Evolutionary conservation across 192 early-diverging fungal species (phyloP).

Genomic region (Linnemannia schmuckeri): DNA sequence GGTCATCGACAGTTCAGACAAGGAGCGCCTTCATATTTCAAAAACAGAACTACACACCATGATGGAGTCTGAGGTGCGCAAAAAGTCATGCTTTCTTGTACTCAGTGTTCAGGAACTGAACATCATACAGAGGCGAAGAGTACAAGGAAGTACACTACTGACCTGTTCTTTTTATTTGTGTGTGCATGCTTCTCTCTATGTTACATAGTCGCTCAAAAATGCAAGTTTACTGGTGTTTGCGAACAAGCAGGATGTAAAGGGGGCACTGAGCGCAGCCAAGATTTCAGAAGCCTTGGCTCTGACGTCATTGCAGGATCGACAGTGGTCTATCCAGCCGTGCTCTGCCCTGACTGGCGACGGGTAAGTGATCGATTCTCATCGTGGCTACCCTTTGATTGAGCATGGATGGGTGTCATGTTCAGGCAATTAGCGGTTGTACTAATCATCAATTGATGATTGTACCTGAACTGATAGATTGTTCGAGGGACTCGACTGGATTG

Average conservation of each 20-base stretch:
- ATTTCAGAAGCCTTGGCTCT: slow-evolving; percentile 74
- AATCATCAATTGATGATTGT: background rate
- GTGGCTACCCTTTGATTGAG: too few relatives aligned
- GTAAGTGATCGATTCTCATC: slow-evolving; percentile 42
- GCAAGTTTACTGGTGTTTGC: slow-evolving; percentile 75
- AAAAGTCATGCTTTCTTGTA: background rate
- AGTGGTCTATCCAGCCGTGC: slow-evolving; percentile 83
- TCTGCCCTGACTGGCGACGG: slow-evolving; percentile 78
- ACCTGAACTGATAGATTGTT: slow-evolving; percentile 58
- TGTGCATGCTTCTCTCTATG: background rate
- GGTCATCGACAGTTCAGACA: slow-evolving; percentile 81
- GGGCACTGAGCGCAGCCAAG: slow-evolving; percentile 70
- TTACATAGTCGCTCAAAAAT: slow-evolving; percentile 64
- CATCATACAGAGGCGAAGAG: background rate
- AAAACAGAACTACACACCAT: slow-evolving; percentile 74
- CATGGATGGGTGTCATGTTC: background rate
- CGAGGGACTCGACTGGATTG: slow-evolving; percentile 73
- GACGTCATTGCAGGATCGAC: slow-evolving; percentile 70
- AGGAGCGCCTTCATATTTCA: slow-evolving; percentile 71
- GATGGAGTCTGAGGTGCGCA: slow-evolving; percentile 74
- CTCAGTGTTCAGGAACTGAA: background rate
- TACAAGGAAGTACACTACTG: background rate
- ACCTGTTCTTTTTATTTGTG: background rate
- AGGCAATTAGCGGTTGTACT: background rate
- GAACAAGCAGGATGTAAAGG: slow-evolving; percentile 79